These are phyloP conservation scores for Aureobasidium subglaciale DNA, from an alignment of 2,329 filamentous ascomycete species.

Conservation along the genomic window DNA sequence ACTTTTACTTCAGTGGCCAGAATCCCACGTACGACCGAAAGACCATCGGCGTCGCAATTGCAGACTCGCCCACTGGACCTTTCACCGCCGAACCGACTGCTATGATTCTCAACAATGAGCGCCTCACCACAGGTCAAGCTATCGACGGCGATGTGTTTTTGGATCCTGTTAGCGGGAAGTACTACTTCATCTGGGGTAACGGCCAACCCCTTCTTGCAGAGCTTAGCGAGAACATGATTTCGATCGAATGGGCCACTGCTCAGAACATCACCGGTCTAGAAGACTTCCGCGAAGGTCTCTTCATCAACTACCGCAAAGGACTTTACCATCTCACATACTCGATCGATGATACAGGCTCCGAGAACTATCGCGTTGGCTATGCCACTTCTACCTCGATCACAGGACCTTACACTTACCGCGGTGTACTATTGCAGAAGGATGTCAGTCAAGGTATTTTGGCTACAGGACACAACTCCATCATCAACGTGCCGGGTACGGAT, in stretches of 20 bases:
- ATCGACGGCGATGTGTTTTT: slow-evolving; percentile 25
- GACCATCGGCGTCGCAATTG: slow-evolving; percentile 25
- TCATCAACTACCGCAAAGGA: slow-evolving; percentile 40
- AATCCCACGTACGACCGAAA: slow-evolving; percentile 25
- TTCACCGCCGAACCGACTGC: slow-evolving; percentile 23
- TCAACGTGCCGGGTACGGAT: slow-evolving; percentile 42
- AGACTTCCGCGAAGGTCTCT: slow-evolving; percentile 39
- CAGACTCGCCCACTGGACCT: slow-evolving; percentile 22
- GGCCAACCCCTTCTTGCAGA: slow-evolving; percentile 37
- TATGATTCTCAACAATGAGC: slow-evolving; percentile 25
- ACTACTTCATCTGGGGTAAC: slow-evolving; percentile 32
- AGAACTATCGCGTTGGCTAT: slow-evolving; percentile 43
- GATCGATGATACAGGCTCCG: slow-evolving; percentile 41
- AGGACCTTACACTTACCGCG: slow-evolving; percentile 42
- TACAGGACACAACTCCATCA: slow-evolving; percentile 40
- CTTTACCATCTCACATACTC: slow-evolving; percentile 45
- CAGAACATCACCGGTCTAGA: slow-evolving; percentile 31
- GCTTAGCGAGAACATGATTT: slow-evolving; percentile 41
- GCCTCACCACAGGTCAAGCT: slow-evolving; percentile 21
- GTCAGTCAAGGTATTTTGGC: slow-evolving; percentile 36
- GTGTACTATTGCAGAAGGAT: slow-evolving; percentile 40
- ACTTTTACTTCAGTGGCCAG: slow-evolving; percentile 28
- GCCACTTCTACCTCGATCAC: slow-evolving; percentile 33
- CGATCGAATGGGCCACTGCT: slow-evolving; percentile 34
- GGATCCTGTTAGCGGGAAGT: slow-evolving; percentile 22